These are phyloP conservation scores for Berkeleyomyces basicola DNA, from an alignment of 2,329 filamentous ascomycete species.

Conservation along the genomic window DNA sequence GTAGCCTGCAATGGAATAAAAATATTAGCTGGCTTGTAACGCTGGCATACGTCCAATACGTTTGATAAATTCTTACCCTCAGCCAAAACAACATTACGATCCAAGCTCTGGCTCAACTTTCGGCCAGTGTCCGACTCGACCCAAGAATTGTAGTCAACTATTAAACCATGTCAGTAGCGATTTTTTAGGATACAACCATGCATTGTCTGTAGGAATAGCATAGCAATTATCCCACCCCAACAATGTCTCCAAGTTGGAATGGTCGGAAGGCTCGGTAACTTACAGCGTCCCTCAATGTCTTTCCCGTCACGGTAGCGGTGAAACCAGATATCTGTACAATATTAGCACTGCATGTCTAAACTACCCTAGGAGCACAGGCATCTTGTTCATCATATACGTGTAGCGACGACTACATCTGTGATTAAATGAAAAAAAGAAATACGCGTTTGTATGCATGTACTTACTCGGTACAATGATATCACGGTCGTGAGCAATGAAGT, in stretches of 20 bases:
- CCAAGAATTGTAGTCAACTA: slow-evolving; percentile 99
- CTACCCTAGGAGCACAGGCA: background rate
- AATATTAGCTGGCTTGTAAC: background rate
- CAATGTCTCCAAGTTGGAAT: background rate
- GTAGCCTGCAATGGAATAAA: slow-evolving; percentile 46
- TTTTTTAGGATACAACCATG: background rate
- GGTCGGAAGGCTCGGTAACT: slow-evolving; percentile 23
- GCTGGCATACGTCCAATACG: background rate
- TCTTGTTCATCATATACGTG: too few species aligned
- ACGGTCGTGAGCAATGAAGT: slow-evolving; percentile 84
- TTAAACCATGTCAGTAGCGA: slow-evolving; percentile 17
- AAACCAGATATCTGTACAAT: slow-evolving; percentile 73
- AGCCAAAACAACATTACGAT: slow-evolving; percentile 69
- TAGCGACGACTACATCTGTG: too few species aligned
- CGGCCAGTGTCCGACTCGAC: slow-evolving; percentile 77
- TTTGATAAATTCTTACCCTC: slow-evolving; percentile 44
- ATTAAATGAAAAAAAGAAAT: background rate
- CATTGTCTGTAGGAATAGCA: background rate
- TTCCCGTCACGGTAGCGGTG: slow-evolving; percentile 62
- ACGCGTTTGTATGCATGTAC: slow-evolving; percentile 20
- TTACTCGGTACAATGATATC: slow-evolving; percentile 90
- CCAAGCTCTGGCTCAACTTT: slow-evolving; percentile 53
- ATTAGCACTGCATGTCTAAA: slow-evolving; percentile 3
- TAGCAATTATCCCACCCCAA: too few species aligned
- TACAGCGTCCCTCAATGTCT: slow-evolving; percentile 91